Evolutionary conservation across 1,284 basidiomycete species (phyloP).

Genomic region (Cystobasidiaceae sp.): DNA sequence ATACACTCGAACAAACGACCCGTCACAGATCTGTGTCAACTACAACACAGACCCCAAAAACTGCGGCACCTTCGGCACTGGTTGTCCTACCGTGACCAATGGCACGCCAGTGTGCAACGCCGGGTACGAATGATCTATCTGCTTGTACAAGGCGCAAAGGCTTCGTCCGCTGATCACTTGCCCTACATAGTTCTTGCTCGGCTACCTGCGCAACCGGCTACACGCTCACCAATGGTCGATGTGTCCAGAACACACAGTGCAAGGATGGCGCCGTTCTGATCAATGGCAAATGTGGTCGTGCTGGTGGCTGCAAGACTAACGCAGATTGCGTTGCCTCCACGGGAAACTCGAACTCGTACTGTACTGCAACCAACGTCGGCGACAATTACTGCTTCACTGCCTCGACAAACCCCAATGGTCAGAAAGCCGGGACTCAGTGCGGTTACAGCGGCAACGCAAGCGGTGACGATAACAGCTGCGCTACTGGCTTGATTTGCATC

Average conservation of each 20-base stretch:
- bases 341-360: conserved; percentile 1
- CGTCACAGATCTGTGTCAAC: conserved; percentile 2
- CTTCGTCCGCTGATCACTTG: not conserved
- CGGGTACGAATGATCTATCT: not conserved
- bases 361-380: not conserved
- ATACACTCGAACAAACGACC: conserved; percentile 6
- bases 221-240: not conserved
- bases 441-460: not conserved
- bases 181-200: not conserved
- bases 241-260: not conserved
- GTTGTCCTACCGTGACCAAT: not conserved
- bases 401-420: not conserved
- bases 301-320: not conserved
- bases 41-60: not conserved
- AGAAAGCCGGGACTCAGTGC: not conserved
- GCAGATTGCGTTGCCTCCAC: conserved; percentile 1
- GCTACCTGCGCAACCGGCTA: not conserved
- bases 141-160: not conserved
- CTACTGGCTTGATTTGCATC: conserved; percentile 11
- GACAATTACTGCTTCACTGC: conserved; percentile 10
- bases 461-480: conserved; percentile 14
- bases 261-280: conserved; percentile 3
- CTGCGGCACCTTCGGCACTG: not conserved
- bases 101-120: not conserved
- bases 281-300: conserved; percentile 5